Base-by-base conservation (phyloP, 257 asterid genomes). In the Buddleja alternifolia region DNA sequence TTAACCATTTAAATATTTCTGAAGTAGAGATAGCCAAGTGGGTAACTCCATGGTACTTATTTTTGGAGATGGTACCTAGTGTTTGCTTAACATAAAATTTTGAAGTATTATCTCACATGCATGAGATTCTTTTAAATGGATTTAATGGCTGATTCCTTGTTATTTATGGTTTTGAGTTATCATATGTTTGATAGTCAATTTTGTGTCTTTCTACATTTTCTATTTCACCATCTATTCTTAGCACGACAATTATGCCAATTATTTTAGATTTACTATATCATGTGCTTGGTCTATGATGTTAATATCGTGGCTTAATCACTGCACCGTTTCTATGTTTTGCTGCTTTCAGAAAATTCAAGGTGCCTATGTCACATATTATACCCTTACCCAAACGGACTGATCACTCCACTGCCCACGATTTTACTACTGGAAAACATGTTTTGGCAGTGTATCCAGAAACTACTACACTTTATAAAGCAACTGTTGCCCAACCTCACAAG, bases 401-500 rank as follows among this genome's bases (percentile, higher is more conserved):
- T 71, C 88, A 65, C 62, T 75, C 84, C 4, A 75, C 75, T 8
- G 72, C 82, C 66, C 87, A 78, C 39, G 94, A 87, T 73, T 87
- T 84, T 54, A 80, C 83, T 63, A 85, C 76, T 4, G 94, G 94
- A 54, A 84, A 80, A 67, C 88, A 84, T 50, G 94, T 87, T 66
- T 75, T 84, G 77, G 94, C 94, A 29, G 87, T 87, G 44, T 84
- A 87, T 74, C 94, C 94, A 36, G 84, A 83, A 74, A 87, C 94
- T 51, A 87, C 89, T 12, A 88, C 94, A 4, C 79, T 87, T 51
- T 87, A 87, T 53, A 87, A 84, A 78, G 94, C 90, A 20, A 87
- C 94, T 3, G 94, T 87, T 16, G 85, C 78, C 70, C 89, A 78
- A 70, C 70, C 87, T 47, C 88, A 87, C 48, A 87, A 87, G 89